A percentile compares a stretch with the other conserved stretches of the same genome.
Conservation (phyloP, 1,284 basidiomycete genomes). For the Fomitopsis betulina region DNA sequence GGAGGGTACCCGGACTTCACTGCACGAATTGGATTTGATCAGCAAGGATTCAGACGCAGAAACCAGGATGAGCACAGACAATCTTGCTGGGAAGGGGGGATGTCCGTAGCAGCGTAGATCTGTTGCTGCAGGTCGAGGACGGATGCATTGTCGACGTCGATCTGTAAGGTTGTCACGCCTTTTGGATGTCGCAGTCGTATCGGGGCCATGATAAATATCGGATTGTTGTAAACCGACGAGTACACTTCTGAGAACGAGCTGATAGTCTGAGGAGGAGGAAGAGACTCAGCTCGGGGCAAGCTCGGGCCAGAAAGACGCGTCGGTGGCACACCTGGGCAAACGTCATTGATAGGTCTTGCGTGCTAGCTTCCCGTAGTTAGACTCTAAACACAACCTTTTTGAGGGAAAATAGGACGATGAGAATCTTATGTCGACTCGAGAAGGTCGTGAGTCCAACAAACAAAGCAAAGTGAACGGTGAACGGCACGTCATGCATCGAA, state of each 20-base stretch:
- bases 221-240: no score
- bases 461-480: no score
- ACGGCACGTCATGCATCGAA: no score
- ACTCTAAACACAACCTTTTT: no score
- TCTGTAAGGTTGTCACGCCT: constrained; percentile 74
- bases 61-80: constrained; percentile 40
- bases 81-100: constrained; percentile 73
- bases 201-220: constrained; percentile 43
- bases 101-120: constrained; percentile 63
- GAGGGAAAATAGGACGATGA: no score
- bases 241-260: neutral
- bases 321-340: constrained; percentile 2
- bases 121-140: constrained; percentile 71
- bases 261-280: neutral
- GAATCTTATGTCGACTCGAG: no score
- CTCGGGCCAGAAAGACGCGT: neutral
- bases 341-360: neutral
- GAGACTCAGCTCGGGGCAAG: neutral
- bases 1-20: constrained; percentile 89
- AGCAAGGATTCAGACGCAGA: neutral
- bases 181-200: constrained; percentile 77
- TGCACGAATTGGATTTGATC: constrained; percentile 26
- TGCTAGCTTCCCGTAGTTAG: no score
- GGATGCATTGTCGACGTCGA: constrained; percentile 59
- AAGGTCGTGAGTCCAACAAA: no score